phyloP scores from a whole-genome alignment of 306 rosid species.

The Purshia tridentata region DNA sequence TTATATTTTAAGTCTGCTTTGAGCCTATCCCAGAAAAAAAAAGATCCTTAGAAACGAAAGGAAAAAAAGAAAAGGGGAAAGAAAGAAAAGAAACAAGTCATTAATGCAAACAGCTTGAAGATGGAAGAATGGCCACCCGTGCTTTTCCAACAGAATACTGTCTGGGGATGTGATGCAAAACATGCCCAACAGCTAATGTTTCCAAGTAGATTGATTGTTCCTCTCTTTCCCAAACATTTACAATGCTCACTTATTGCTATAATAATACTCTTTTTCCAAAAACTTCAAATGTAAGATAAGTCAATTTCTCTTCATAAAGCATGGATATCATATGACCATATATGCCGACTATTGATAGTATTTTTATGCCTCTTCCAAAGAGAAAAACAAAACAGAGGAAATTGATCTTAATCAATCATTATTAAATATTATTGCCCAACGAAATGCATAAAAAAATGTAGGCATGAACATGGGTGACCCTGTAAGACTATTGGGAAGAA shows the following conservation, averaged over 20 bases:
- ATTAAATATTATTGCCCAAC: no score
- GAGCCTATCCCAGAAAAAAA: no score
- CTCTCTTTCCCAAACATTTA: conserved; percentile 13
- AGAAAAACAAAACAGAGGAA: no score
- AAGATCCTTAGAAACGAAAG: neutral
- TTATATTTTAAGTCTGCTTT: no score
- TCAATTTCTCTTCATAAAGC: neutral
- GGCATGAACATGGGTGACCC: no score
- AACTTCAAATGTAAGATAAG: conserved; percentile 1
- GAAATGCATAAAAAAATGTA: no score
- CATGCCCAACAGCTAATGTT: conserved; percentile 32
- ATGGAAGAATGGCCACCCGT: conserved; percentile 16
- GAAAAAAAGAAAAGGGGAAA: neutral
- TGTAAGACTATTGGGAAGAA: no score
- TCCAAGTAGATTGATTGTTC: conserved; percentile 20
- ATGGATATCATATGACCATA: neutral
- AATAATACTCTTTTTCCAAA: neutral
- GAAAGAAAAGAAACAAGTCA: neutral
- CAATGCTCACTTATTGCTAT: conserved; percentile 17
- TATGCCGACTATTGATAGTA: no score
- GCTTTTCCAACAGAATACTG: conserved; percentile 11
- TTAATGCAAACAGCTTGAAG: conserved; percentile 10
- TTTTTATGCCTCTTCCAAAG: no score
- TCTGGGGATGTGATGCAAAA: conserved; percentile 9
- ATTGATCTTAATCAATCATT: no score